These are phyloP conservation scores for Cyclotella sp. DNA, from an alignment of 108 stramenopile species.

Conservation along the genomic window DNA sequence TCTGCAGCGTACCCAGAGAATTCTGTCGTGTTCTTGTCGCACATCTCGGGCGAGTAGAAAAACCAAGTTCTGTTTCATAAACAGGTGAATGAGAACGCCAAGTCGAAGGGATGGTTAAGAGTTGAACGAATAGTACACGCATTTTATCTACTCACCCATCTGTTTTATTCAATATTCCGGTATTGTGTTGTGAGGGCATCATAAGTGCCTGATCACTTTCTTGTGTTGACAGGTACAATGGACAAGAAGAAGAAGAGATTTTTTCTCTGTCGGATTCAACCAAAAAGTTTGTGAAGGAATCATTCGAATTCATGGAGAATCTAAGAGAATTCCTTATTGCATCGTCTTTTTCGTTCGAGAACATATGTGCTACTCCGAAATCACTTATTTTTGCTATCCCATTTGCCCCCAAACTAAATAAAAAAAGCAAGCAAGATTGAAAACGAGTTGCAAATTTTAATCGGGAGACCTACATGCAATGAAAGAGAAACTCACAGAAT, in stretches of 20 bases:
- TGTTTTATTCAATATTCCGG: constrained; percentile 78
- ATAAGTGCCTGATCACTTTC: constrained; percentile 60
- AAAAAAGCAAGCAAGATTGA: constrained; percentile 19
- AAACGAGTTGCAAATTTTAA: constrained; percentile 51
- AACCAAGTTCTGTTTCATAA: constrained; percentile 56
- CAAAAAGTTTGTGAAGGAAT: not conserved
- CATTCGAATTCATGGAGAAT: constrained; percentile 7
- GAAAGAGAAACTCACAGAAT: constrained; percentile 1
- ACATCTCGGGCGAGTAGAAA: constrained; percentile 93
- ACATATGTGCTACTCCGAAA: constrained; percentile 91
- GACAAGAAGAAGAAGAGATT: constrained; percentile 3
- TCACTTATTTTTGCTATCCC: constrained; percentile 86
- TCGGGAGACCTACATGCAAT: constrained; percentile 10
- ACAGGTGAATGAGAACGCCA: not conserved
- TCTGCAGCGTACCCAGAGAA: constrained; percentile 92
- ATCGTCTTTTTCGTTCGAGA: constrained; percentile 67
- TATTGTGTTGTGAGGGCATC: constrained; percentile 63
- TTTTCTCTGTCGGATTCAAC: constrained; percentile 14
- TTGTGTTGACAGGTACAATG: constrained; percentile 12
- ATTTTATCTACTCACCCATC: constrained; percentile 56
- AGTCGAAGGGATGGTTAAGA: too few relatives aligned
- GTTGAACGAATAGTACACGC: too few relatives aligned
- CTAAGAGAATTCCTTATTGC: constrained; percentile 14
- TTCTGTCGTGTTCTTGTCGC: constrained; percentile 35
- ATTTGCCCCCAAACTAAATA: constrained; percentile 54